Evolutionary conservation across 345 rosid genomes (phyloP).

Genomic region (Iberis pinnata): DNA sequence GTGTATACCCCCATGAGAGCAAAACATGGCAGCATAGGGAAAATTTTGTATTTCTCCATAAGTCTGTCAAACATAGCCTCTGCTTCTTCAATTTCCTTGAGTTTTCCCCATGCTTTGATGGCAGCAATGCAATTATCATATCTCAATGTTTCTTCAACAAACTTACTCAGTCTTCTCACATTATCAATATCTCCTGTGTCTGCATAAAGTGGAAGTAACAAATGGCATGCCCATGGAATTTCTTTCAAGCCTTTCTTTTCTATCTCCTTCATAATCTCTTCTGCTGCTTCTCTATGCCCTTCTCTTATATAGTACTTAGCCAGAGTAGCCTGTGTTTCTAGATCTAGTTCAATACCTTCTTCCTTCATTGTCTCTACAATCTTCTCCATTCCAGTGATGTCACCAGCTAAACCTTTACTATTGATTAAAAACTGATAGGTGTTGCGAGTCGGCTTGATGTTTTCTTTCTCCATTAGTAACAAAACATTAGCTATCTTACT

Average conservation of each 20-base stretch:
- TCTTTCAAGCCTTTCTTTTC: constrained; percentile 56
- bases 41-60: constrained; percentile 37
- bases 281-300: constrained; percentile 53
- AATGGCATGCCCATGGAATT: constrained; percentile 51
- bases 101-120: constrained; percentile 81
- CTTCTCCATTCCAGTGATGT: constrained; percentile 80
- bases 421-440: constrained; percentile 65
- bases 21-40: constrained; percentile 41
- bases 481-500: constrained; percentile 74
- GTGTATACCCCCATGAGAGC: constrained; percentile 65
- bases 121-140: constrained; percentile 48
- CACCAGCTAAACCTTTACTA: constrained; percentile 63
- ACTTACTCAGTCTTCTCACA: constrained; percentile 67
- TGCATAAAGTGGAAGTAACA: constrained; percentile 68
- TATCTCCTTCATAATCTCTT: constrained; percentile 56
- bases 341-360: constrained; percentile 62
- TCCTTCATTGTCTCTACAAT: constrained; percentile 75
- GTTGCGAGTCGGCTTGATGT: constrained; percentile 56
- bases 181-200: constrained; percentile 64
- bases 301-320: constrained; percentile 59
- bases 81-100: constrained; percentile 61
- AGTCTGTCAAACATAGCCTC: constrained; percentile 63
- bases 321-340: constrained; percentile 38
- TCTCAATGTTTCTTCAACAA: constrained; percentile 47
- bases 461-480: constrained; percentile 80